Base-by-base conservation (phyloP, 805 yeast species). In the Dipodascopsis tothii region DNA sequence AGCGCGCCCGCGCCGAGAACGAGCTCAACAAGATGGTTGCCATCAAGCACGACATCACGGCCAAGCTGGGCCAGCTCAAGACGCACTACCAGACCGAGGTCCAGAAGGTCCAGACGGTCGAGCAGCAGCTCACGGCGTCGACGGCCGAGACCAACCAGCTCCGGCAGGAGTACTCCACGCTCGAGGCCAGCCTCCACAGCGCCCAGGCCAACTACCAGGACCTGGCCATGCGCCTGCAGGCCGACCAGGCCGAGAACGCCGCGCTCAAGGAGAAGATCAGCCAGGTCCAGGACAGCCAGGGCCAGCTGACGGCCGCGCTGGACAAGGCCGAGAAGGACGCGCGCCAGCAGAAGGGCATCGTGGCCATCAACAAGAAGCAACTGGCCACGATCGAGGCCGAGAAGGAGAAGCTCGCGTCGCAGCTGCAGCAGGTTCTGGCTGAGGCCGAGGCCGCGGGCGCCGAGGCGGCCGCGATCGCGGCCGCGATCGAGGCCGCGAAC, bases 21-120 rank as follows among this genome's bases (percentile, higher is more conserved):
- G 96, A 90, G 58, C 70, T 88, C 43, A 69, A 77, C n/a, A 73
- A 75, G 45, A 78, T 84, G 46, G 73, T 78, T 54, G 69, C 71
- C 22, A 71, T 78, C 45, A 87, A 86, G 62, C 70, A 72, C 38
- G 84, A 82, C 14, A 82, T 87, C 48, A 84, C 83, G 56, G 58
- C 70, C n/a, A 84, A 84, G 64, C 71, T 92, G 51, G 63, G 71
- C 21, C 73, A 72, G 45, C 70, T 88, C 55, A 75, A 84, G 54
- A 67, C 75, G 0, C 74, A 83, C 5, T 87, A 87, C 58, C 88
- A 86, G 32, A 74, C 74, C 45, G 96, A 90, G 60, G 83, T 81
- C 4, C 71, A 75, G 50, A 84, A 81, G 60, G 86, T 83, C 22
- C 77, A 77, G 47, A 77, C 79, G 49, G 82, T 84, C 33, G 90